These are phyloP conservation scores for Phytophthora litchii DNA, from an alignment of 352 stramenopile genomes.

Conservation along the genomic window DNA sequence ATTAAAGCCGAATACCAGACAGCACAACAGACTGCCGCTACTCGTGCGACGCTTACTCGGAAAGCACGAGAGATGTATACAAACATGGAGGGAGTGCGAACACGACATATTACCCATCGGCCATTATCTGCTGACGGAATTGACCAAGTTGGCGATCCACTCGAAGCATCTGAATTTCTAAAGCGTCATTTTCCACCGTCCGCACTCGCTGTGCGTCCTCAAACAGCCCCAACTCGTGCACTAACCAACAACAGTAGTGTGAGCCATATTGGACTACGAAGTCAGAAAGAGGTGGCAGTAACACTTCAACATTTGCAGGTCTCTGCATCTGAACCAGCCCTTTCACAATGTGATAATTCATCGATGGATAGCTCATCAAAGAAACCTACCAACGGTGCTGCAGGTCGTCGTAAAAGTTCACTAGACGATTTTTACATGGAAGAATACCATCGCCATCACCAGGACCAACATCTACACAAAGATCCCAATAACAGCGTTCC, in stretches of 20 bases:
- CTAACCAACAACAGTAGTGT: conserved; percentile 13
- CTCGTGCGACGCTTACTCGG: conserved; percentile 47
- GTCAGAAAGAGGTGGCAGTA: conserved; percentile 1
- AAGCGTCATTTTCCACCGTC: conserved; percentile 48
- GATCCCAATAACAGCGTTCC: conserved; percentile 4
- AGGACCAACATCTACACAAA: conserved; percentile 10
- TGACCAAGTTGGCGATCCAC: conserved; percentile 6
- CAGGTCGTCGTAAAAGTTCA: conserved; percentile 37
- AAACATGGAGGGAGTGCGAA: conserved; percentile 42
- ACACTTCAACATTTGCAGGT: conserved; percentile 1
- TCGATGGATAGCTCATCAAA: neutral
- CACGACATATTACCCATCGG: conserved; percentile 8
- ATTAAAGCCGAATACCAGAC: conserved; percentile 42
- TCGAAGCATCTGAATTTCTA: conserved; percentile 59
- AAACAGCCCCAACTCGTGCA: conserved; percentile 44
- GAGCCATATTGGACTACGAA: conserved; percentile 5
- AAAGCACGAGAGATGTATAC: conserved; percentile 64
- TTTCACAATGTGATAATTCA: conserved; percentile 7
- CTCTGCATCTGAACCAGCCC: conserved; percentile 20
- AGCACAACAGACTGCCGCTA: conserved; percentile 47
- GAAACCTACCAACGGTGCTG: neutral
- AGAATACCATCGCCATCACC: conserved; percentile 45
- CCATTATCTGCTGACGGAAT: conserved; percentile 5
- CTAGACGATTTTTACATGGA: conserved; percentile 61
- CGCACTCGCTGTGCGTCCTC: conserved; percentile 41